phyloP scores from a whole-genome alignment of 306 rosid genomes.

The Glycine soja region DNA sequence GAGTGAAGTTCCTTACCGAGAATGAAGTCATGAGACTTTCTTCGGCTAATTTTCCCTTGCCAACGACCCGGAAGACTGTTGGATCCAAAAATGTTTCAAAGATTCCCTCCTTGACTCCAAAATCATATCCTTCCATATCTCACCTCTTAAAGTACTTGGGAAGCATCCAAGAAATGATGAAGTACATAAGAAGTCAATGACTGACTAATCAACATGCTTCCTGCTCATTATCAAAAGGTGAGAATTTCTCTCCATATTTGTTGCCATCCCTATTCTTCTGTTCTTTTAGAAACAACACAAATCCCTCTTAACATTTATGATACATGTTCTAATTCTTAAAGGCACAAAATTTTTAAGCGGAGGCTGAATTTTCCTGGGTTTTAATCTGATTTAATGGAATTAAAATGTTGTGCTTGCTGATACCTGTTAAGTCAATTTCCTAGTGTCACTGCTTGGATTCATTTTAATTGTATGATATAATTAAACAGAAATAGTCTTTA shows the following conservation, averaged over 20 bases:
- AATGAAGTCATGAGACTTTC: constrained; percentile 71
- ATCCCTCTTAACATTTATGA: constrained; percentile 8
- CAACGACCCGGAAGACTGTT: background rate
- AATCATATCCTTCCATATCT: constrained; percentile 17
- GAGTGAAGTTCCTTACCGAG: constrained; percentile 63
- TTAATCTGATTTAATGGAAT: constrained; percentile 21
- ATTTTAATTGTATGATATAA: background rate
- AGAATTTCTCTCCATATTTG: constrained; percentile 20
- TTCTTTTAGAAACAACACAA: background rate
- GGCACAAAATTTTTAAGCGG: background rate
- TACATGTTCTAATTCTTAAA: background rate
- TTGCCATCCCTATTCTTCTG: background rate
- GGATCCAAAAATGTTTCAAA: constrained; percentile 35
- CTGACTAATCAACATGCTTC: constrained; percentile 44
- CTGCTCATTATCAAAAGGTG: constrained; percentile 54
- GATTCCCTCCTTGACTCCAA: constrained; percentile 12
- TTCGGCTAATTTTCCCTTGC: background rate
- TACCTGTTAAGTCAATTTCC: background rate
- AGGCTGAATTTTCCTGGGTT: background rate
- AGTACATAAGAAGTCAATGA: constrained; percentile 34
- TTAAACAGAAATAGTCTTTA: background rate
- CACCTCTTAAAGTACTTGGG: constrained; percentile 36
- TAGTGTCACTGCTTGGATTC: background rate
- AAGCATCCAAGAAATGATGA: constrained; percentile 41
- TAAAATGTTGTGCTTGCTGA: constrained; percentile 14